These are phyloP conservation scores for Powellomyces hirtus DNA, from an alignment of 192 early-diverging fungal species.

Conservation along the genomic window DNA sequence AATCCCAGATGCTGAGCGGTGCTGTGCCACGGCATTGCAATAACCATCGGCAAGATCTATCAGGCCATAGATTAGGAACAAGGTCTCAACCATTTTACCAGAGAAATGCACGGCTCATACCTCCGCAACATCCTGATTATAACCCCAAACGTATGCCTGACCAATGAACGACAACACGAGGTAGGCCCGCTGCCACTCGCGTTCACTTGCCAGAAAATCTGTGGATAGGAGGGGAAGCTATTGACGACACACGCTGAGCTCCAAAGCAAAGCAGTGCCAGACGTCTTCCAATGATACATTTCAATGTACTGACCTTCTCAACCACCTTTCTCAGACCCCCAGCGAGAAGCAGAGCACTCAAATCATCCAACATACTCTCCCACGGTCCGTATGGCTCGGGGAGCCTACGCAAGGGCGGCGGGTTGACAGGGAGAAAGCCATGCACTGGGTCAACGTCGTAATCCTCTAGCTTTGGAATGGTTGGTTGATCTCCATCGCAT, in stretches of 20 bases:
- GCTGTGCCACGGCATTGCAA: conserved; percentile 83
- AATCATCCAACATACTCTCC: conserved; percentile 77
- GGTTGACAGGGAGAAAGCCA: conserved; percentile 81
- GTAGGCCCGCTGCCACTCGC: conserved; percentile 86
- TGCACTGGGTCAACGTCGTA: conserved; percentile 72
- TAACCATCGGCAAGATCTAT: conserved; percentile 66
- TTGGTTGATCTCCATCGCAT: no score
- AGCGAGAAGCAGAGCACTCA: conserved; percentile 68
- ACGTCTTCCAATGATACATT: no score
- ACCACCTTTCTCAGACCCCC: conserved; percentile 28
- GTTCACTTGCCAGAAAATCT: conserved; percentile 50
- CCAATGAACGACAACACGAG: conserved; percentile 82
- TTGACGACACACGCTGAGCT: neutral
- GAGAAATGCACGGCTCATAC: no score
- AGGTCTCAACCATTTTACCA: neutral
- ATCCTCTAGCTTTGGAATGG: conserved; percentile 30
- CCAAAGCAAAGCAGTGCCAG: no score
- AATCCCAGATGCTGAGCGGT: conserved; percentile 72
- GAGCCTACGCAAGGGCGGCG: conserved; percentile 69
- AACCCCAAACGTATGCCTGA: conserved; percentile 91
- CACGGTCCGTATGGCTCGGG: conserved; percentile 81
- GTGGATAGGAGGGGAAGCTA: conserved; percentile 77
- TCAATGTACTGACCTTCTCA: conserved; percentile 16
- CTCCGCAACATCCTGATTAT: conserved; percentile 73
- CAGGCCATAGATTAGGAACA: no score